These are phyloP conservation scores for Daedalea quercina DNA, from an alignment of 768 basidiomycete genomes.

Conservation along the genomic window DNA sequence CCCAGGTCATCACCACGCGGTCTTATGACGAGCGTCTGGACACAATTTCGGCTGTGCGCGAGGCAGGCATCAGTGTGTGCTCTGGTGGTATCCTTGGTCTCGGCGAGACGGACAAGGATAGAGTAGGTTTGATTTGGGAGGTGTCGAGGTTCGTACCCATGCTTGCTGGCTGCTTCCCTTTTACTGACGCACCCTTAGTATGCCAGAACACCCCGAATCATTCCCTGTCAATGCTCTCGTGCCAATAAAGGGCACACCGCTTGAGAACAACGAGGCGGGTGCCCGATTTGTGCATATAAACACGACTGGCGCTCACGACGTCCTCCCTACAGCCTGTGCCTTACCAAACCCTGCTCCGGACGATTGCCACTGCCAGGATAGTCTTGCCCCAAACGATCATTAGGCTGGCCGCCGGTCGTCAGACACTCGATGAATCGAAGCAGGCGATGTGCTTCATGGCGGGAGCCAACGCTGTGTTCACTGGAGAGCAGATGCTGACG, in stretches of 20 bases:
- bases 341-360: slow-evolving; percentile 81
- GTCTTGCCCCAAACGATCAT: slow-evolving; percentile 91
- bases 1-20: slow-evolving; percentile 89
- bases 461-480: slow-evolving; percentile 96
- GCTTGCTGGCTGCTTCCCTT: slow-evolving; percentile 3
- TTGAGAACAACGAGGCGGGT: slow-evolving; percentile 82
- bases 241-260: slow-evolving; percentile 89
- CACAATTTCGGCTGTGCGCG: slow-evolving; percentile 85
- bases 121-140: slow-evolving; percentile 92
- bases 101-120: slow-evolving; percentile 84
- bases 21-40: slow-evolving; percentile 90
- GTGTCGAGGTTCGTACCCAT: slow-evolving; percentile 68
- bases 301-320: neutral
- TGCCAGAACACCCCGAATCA: slow-evolving; percentile 96
- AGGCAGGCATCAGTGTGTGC: slow-evolving; percentile 95
- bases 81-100: slow-evolving; percentile 94
- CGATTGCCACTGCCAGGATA: slow-evolving; percentile 92
- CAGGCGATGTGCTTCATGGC: slow-evolving; percentile 99
- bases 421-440: slow-evolving; percentile 81
- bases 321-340: slow-evolving; percentile 53
- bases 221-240: slow-evolving; percentile 98
- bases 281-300: neutral
- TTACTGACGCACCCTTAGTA: slow-evolving; percentile 36
- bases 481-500: slow-evolving; percentile 96
- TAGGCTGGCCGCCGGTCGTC: slow-evolving; percentile 89